These are phyloP conservation scores for Rhodotorula sp. DNA, from an alignment of 1,284 basidiomycete genomes.

Conservation along the genomic window DNA sequence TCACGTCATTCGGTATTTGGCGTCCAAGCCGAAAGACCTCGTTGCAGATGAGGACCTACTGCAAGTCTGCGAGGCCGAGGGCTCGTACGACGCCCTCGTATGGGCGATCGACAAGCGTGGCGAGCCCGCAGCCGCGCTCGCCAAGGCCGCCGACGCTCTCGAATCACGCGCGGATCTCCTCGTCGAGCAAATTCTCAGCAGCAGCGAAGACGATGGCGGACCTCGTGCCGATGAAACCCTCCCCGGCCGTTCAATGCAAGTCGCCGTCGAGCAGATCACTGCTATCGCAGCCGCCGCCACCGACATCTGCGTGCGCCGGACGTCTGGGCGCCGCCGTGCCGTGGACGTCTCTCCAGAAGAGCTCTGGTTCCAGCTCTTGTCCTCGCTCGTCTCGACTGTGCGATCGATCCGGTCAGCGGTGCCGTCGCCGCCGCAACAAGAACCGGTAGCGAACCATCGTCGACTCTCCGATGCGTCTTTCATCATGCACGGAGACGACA, in stretches of 20 bases:
- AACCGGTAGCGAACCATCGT: slow-evolving; percentile 30
- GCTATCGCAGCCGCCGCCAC: slow-evolving; percentile 53
- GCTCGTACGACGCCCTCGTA: slow-evolving; percentile 72
- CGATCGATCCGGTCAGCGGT: slow-evolving; percentile 3
- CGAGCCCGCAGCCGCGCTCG: slow-evolving; percentile 64
- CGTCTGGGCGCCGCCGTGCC: slow-evolving; percentile 6
- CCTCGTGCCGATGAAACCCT: neutral
- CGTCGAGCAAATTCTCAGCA: slow-evolving; percentile 52
- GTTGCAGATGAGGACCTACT: slow-evolving; percentile 65
- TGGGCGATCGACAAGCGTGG: slow-evolving; percentile 75
- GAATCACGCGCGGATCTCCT: slow-evolving; percentile 54
- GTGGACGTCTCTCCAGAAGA: slow-evolving; percentile 65
- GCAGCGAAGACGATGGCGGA: slow-evolving; percentile 31
- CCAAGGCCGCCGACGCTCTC: slow-evolving; percentile 64
- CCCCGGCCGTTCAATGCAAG: slow-evolving; percentile 30
- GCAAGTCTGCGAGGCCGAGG: slow-evolving; percentile 64
- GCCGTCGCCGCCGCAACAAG: slow-evolving; percentile 63
- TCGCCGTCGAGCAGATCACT: slow-evolving; percentile 45
- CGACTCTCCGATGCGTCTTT: slow-evolving; percentile 31
- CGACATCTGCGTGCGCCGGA: slow-evolving; percentile 40
- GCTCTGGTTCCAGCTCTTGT: slow-evolving; percentile 84
- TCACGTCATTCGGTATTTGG: slow-evolving; percentile 66
- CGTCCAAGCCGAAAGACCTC: slow-evolving; percentile 51
- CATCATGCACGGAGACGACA: slow-evolving; percentile 35
- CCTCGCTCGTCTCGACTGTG: slow-evolving; percentile 51